These are phyloP conservation scores for Mycena galericulata DNA, from an alignment of 768 basidiomycete genomes.

Conservation along the genomic window DNA sequence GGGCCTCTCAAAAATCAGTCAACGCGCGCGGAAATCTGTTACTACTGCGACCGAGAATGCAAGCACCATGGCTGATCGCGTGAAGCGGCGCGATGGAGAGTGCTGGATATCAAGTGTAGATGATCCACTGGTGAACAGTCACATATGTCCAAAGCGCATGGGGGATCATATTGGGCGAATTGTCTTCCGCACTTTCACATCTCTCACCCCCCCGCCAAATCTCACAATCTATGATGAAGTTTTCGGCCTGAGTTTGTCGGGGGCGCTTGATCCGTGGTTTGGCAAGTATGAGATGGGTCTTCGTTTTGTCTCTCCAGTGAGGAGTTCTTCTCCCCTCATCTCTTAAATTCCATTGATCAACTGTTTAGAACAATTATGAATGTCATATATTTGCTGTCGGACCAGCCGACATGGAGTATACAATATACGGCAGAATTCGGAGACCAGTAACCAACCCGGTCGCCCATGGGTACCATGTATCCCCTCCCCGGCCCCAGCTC, in stretches of 20 bases:
- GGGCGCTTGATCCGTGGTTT: background rate
- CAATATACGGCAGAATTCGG: background rate
- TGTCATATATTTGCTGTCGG: background rate
- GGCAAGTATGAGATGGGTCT: background rate
- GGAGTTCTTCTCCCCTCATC: background rate
- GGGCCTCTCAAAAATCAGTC: slow-evolving; percentile 1
- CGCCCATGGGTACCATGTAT: background rate
- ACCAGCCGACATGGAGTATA: background rate
- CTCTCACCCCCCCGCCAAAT: background rate
- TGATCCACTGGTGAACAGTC: background rate
- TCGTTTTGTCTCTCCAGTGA: slow-evolving; percentile 2
- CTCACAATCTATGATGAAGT: background rate
- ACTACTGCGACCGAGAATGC: background rate
- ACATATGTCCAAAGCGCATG: slow-evolving; percentile 3
- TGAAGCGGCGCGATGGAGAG: background rate
- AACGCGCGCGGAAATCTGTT: background rate
- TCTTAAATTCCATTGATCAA: slow-evolving; percentile 3
- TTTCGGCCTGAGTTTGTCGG: background rate
- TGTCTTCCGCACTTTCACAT: background rate
- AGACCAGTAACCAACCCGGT: background rate
- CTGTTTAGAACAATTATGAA: slow-evolving; percentile 1
- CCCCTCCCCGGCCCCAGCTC: background rate
- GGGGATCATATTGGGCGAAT: background rate
- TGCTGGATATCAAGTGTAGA: background rate
- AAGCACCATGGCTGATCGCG: background rate